phyloP scores from a whole-genome alignment of 441 rosid genomes.

The Syzygium malaccense region DNA sequence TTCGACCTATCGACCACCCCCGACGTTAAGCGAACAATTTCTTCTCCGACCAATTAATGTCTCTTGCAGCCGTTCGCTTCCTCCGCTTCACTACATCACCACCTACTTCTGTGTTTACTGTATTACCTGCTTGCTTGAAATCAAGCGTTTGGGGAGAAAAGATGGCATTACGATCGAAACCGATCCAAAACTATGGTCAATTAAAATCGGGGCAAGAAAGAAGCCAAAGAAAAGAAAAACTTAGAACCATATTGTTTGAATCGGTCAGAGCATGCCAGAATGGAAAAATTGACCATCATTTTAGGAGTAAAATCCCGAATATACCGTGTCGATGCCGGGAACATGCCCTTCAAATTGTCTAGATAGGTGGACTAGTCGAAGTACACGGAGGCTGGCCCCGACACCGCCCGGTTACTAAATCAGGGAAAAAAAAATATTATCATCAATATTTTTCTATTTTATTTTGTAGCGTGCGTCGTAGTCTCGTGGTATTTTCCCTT shows the following conservation, averaged over 20 bases:
- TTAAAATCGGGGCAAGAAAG: not conserved
- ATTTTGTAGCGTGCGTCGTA: not conserved
- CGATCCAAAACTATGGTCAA: not conserved
- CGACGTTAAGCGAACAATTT: not conserved
- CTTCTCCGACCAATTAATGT: not conserved
- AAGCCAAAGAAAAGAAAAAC: not conserved
- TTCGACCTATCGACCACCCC: not conserved
- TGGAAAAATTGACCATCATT: not conserved
- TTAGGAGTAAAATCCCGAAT: not conserved
- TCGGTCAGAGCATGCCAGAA: not conserved
- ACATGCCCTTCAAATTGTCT: not conserved
- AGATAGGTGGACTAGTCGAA: not conserved
- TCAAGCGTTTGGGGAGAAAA: not conserved
- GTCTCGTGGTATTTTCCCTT: not conserved
- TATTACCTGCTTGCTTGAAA: not conserved
- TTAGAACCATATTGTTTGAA: not conserved
- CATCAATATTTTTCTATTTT: not conserved
- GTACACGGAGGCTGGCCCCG: accelerated
- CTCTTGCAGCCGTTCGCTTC: not conserved
- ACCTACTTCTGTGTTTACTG: not conserved
- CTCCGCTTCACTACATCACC: not conserved
- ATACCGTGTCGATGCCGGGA: no score
- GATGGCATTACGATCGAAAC: not conserved
- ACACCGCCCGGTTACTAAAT: accelerated
- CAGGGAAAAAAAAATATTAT: not conserved